phyloP scores from a whole-genome alignment of 1,139 yeast species.

The Hemisphaericaspora xylofermentans region DNA sequence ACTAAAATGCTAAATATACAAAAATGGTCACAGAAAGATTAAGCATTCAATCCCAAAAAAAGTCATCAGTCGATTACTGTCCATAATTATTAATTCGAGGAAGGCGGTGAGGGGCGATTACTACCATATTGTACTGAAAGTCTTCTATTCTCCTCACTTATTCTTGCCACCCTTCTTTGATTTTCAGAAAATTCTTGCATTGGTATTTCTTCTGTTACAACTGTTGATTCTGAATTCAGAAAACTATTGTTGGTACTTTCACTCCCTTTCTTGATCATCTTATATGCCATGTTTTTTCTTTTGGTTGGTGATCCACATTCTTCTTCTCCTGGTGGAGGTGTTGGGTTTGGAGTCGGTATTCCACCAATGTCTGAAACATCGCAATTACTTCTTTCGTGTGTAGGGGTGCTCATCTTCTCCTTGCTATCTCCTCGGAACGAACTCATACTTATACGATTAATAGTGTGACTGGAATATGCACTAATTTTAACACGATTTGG shows the following conservation, averaged over 20 bases:
- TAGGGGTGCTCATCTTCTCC: neutral
- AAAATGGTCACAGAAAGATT: too few species aligned
- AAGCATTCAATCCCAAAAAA: too few species aligned
- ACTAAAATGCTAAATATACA: neutral
- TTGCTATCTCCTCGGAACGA: neutral
- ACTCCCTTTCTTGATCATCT: conserved; percentile 11
- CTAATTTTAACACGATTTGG: conserved; percentile 42
- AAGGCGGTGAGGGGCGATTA: neutral
- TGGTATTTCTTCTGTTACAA: conserved; percentile 50
- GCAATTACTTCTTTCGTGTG: neutral
- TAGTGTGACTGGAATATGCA: conserved; percentile 23
- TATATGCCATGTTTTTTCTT: conserved; percentile 7
- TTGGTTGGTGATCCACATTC: conserved; percentile 2
- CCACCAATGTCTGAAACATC: conserved; percentile 4
- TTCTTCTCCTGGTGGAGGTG: conserved; percentile 15
- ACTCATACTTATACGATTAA: conserved; percentile 21
- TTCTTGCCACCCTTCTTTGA: conserved; percentile 23
- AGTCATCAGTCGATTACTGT: too few species aligned
- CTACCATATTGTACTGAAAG: conserved; percentile 10
- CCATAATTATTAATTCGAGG: too few species aligned
- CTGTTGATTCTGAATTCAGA: conserved; percentile 18
- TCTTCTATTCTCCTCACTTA: conserved; percentile 26
- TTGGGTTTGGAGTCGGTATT: conserved; percentile 14
- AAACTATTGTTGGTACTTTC: conserved; percentile 12
- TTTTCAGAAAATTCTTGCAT: conserved; percentile 43